Base-by-base conservation (phyloP, 768 basidiomycete species). In the Phlegmacium glaucopus region DNA sequence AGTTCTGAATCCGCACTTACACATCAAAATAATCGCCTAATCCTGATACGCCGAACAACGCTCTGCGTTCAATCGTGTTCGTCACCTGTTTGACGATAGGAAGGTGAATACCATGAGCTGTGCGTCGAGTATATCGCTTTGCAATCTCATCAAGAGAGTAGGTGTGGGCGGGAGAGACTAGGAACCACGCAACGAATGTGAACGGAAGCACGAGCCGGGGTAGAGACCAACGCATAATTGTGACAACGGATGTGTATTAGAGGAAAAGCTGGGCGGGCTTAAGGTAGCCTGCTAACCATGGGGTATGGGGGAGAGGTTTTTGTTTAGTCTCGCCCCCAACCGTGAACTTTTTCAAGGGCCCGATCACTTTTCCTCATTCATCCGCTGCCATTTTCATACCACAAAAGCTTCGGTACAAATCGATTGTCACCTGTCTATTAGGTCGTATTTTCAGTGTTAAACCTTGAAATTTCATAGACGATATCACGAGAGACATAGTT, bases 11-110 rank as follows among this genome's bases (percentile, higher is more conserved):
- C 28, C 28, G 16, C 15, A 69, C 75, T 64, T 60, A 87, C 86
- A 84, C 68, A 62, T 88, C 85, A 18, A 74, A 46, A 50, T 67
- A 77, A 57, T 87, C 78, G 3, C 85, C 83, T 26, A 87, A 62
- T 2, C 83, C 81, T 36, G 77, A 74, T 9, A 67, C 64, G 11
- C 67, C 71, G 4, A 63, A 62, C 65, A 57, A 44, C 1, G 59
- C 68, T 34, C 72, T 67, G 37, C 62, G 59, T 44, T 50, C 50
- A 43, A 62, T 29, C 22, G 49, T 41, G 44, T 47, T 39, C 25
- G 51, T 35, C 47, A 59, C 58, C 35, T 41, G 53, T 25, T 56
- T 52, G 26, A 68, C 55, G 18, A 76, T 67, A 16, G 72, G 72
- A 7, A 76, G 18, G 53, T 72, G 68, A 6, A 74, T 43, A 10